phyloP scores from a whole-genome alignment of 805 yeast species.

The Candida saitoana region DNA sequence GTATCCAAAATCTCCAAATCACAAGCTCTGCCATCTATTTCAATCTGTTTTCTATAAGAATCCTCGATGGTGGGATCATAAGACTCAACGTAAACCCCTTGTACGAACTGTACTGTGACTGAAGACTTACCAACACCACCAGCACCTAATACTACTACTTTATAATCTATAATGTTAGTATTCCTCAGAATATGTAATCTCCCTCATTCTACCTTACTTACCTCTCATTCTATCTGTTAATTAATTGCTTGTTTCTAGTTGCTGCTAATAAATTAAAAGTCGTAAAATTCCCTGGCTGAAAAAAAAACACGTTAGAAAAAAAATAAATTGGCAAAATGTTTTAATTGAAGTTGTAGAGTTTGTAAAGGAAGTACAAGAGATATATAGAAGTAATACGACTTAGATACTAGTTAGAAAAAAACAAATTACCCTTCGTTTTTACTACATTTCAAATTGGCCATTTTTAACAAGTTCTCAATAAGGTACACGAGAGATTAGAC shows the following conservation, averaged over 20 bases:
- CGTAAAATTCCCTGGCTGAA: background rate
- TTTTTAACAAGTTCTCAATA: no score
- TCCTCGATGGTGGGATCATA: constrained; percentile 98
- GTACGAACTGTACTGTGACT: constrained; percentile 86
- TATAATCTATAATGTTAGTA: constrained; percentile 54
- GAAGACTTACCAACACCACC: constrained; percentile 98
- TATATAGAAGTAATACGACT: no score
- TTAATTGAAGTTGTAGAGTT: no score
- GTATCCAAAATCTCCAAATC: constrained; percentile 69
- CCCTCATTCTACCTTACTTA: background rate
- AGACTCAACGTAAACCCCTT: constrained; percentile 82
- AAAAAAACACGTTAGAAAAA: background rate
- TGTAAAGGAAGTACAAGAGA: no score
- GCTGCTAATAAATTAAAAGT: background rate
- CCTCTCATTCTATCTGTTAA: background rate
- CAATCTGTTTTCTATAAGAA: constrained; percentile 84
- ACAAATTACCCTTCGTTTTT: no score
- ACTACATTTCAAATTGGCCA: no score
- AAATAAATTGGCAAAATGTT: background rate
- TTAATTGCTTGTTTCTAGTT: background rate
- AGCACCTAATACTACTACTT: constrained; percentile 88
- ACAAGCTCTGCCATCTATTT: constrained; percentile 82
- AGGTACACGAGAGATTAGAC: no score
- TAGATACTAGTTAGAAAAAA: no score
- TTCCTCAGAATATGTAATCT: no score